Base-by-base conservation (phyloP, 1,284 basidiomycete genomes). In the Melanopsichium pennsylvanicum region DNA sequence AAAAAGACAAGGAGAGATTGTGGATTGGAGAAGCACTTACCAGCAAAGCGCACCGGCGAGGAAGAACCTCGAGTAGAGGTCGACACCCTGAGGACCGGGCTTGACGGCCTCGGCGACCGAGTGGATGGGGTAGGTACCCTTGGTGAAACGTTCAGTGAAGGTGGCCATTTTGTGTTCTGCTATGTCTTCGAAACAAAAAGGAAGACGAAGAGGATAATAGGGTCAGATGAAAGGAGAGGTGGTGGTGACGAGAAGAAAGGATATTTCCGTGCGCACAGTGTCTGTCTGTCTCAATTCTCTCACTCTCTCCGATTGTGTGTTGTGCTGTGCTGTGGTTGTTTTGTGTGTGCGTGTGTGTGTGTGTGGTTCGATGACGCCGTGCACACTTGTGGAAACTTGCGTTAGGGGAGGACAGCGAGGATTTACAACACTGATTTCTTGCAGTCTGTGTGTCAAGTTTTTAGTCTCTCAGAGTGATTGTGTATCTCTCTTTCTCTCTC, bases 1-100 rank as follows among this genome's bases (percentile, higher is more conserved):
- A n/a, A n/a, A n/a, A n/a, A n/a, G n/a, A n/a, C n/a, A n/a, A n/a
- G n/a, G n/a, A n/a, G n/a, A n/a, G n/a, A n/a, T n/a, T 12, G 19
- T 22, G 25, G 21, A 38, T 29, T 13, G 27, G 6, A 23, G 27
- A 21, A 36, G n/a, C n/a, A 56, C 70, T 67, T 48, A 70, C 70
- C 74, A 97, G 67, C 93, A 92, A 74, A 95, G 86, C 72, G 87
- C 87, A 88, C 93, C 93, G 80, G 92, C 93, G 68, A 97, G 80
- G 67, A 84, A 84, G 82, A 85, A 85, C 58, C 84, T 81, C 48
- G 84, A 66, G 82, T 85, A 85, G 43, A 79, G 71, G 60, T 74
- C 75, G 11, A 74, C 68, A 41, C 76, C 76, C 48, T 66, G 63
- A 13, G 72, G 72, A 39, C 49, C 61, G 54, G 68, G 62, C 68